These are phyloP conservation scores for Gynandropsis gynandra DNA, from an alignment of 345 rosid species.

Conservation along the genomic window DNA sequence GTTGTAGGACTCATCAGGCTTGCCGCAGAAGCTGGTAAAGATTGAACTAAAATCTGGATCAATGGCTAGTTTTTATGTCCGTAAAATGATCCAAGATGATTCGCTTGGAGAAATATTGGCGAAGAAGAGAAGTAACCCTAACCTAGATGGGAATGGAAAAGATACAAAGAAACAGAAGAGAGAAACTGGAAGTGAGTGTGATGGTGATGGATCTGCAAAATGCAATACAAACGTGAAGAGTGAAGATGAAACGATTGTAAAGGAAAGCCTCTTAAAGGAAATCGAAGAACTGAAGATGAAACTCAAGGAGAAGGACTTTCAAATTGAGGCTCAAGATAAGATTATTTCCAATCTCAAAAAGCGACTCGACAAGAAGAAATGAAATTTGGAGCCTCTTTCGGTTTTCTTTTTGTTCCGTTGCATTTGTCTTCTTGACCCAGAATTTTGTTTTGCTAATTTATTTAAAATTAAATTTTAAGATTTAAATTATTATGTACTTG, in stretches of 20 bases:
- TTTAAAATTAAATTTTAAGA: no score
- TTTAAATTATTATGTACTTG: no score
- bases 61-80: slow-evolving; percentile 36
- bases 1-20: slow-evolving; percentile 54
- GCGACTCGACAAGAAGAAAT: slow-evolving; percentile 13
- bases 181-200: not conserved
- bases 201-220: slow-evolving; percentile 5
- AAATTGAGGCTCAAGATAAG: slow-evolving; percentile 32
- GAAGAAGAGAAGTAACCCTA: slow-evolving; percentile 22
- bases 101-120: slow-evolving; percentile 6
- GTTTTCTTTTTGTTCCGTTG: no score
- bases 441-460: no score
- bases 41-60: slow-evolving; percentile 30
- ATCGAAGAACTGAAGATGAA: slow-evolving; percentile 41
- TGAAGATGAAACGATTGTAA: not conserved
- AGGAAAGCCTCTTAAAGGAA: slow-evolving; percentile 31
- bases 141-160: not conserved
- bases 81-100: slow-evolving; percentile 38
- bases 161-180: slow-evolving; percentile 14
- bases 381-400: no score
- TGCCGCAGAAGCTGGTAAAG: slow-evolving; percentile 43
- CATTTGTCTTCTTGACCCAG: no score
- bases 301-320: slow-evolving; percentile 33
- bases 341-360: slow-evolving; percentile 25
- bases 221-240: no score